Evolutionary conservation across 768 basidiomycete genomes (phyloP), one percentile per base, ranked within the genome.

Genomic region (Paxillus ammoniavirescens): DNA sequence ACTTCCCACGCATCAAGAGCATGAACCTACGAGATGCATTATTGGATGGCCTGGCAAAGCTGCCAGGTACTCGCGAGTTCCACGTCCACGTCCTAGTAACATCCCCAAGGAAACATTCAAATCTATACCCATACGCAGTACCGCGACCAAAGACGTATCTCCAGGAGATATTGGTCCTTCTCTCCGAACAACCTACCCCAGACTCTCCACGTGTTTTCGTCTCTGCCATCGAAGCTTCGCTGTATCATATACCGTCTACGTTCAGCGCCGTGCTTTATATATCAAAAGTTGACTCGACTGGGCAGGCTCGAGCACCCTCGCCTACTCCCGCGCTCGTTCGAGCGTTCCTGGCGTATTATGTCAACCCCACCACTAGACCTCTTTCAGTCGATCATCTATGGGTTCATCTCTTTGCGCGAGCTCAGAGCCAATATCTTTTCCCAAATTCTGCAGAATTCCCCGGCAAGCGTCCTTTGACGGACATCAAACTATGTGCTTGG

Each of bases 241-340:
- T 94, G 26, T 95, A 92, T 76, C 80, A 81, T 45, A 65, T 95
- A 47, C 88, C 91, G 3, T 59, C 81, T 4, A 87, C 90, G 2
- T 75, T 77, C 2, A 81, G 81, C 51, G 83, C 83, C 3, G 79
- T 98, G 33, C 70, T 98, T 31, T 97, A 98, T 69, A 77, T 99
- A 48, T 91, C 91, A 46, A 99, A 99, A 73, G 86, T 97, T 49
- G 97, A 99, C 68, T 85, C 93, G 10, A 92, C 95, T 0, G 95
- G 95, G 0, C 86, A 94, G 66, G 80, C 76, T 8, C 66, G 63
- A 26, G 57, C 69, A 4, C 88, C 86, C 0, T 81, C 86, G 38
- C 89, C 90, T 3, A 93, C 93, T 2, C 72, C 80, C 4, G 65
- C 78, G 12, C 81, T 98, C 49, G 83, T 92, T 42, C 75, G 77